These are phyloP conservation scores for Russula virescens DNA, from an alignment of 768 basidiomycete species.

Conservation along the genomic window DNA sequence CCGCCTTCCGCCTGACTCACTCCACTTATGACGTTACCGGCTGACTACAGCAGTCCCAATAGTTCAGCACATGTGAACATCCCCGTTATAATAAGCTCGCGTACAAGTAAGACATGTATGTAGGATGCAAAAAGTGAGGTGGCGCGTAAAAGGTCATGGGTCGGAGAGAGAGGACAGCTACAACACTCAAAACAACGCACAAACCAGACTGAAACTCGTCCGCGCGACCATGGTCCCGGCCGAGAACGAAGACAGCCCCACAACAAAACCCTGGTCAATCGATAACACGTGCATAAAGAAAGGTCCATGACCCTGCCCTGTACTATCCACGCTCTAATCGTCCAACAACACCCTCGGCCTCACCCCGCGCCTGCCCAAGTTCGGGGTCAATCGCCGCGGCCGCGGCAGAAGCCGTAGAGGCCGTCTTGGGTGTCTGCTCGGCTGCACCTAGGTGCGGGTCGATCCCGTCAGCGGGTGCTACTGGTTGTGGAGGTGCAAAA, in stretches of 20 bases:
- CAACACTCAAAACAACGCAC: neutral
- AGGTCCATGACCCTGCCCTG: no score
- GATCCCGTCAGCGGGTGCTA: constrained; percentile 23
- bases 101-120: constrained; percentile 4
- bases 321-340: constrained; percentile 28
- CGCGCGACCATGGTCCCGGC: no score
- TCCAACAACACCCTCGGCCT: constrained; percentile 33
- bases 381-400: constrained; percentile 29
- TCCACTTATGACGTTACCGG: no score
- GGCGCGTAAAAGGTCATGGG: neutral
- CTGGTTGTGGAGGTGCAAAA: constrained; percentile 23
- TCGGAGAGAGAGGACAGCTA: neutral
- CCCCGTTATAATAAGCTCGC: neutral
- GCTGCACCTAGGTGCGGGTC: constrained; percentile 24
- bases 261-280: no score
- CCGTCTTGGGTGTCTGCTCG: constrained; percentile 7
- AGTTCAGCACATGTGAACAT: no score
- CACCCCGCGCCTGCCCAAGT: constrained; percentile 33
- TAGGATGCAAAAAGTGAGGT: neutral
- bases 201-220: no score
- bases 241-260: no score
- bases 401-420: constrained; percentile 13
- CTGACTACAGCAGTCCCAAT: no score
- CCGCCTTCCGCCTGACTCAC: neutral
- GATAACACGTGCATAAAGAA: no score